Evolutionary conservation across 2,329 filamentous ascomycete species (phyloP).

Genomic region (Claviceps fusiformis): DNA sequence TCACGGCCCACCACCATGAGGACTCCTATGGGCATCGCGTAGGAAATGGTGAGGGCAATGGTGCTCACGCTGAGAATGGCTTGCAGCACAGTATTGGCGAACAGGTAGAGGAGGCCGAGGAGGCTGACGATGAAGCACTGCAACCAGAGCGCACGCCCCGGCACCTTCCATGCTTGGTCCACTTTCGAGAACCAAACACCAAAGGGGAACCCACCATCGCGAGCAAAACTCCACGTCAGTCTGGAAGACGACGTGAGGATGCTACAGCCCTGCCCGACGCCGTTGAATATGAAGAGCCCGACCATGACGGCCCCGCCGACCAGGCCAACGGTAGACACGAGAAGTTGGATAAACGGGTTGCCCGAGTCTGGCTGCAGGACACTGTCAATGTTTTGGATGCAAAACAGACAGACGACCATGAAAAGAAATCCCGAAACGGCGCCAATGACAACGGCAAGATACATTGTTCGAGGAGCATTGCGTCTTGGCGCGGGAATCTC

Average conservation of each 20-base stretch:
- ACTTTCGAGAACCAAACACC: constrained; percentile 29
- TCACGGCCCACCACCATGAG: constrained; percentile 37
- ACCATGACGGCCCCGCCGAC: constrained; percentile 30
- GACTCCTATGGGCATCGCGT: constrained; percentile 33
- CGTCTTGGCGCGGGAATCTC: constrained; percentile 38
- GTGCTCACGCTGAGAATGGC: constrained; percentile 43
- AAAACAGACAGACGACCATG: constrained; percentile 38
- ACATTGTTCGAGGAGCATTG: constrained; percentile 38
- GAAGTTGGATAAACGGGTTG: constrained; percentile 35
- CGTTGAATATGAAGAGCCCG: constrained; percentile 41
- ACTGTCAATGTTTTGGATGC: constrained; percentile 30
- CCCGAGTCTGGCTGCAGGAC: constrained; percentile 26
- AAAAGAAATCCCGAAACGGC: constrained; percentile 36
- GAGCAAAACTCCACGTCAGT: constrained; percentile 40
- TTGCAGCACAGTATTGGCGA: constrained; percentile 37
- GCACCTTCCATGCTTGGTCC: constrained; percentile 36
- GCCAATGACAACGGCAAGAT: constrained; percentile 34
- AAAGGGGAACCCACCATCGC: constrained; percentile 35
- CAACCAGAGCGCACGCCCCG: constrained; percentile 36
- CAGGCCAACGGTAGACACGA: constrained; percentile 22
- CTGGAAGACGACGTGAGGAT: constrained; percentile 37
- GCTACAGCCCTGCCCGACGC: constrained; percentile 37
- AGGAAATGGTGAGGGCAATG: constrained; percentile 39
- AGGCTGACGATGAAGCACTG: constrained; percentile 29
- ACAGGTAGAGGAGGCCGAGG: constrained; percentile 42